Conservation (phyloP, 495 filamentous ascomycete genomes). For the Daldinia vernicosa region DNA sequence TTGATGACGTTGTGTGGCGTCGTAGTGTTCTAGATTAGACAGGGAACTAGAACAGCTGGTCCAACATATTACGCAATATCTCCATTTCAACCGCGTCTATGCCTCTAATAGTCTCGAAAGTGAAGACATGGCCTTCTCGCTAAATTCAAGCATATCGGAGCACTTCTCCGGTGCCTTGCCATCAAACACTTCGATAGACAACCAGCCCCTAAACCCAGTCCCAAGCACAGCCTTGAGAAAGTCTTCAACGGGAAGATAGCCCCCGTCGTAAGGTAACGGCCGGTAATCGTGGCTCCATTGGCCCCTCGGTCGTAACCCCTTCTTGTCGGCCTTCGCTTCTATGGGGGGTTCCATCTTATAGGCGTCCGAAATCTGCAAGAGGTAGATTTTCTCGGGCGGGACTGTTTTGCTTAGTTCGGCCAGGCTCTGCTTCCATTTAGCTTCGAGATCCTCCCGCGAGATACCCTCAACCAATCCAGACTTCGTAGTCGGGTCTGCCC, state of each 20-base stretch:
- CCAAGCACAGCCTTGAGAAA: conserved; percentile 71
- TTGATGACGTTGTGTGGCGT: neutral
- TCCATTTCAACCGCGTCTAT: conserved; percentile 19
- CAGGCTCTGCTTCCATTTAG: conserved; percentile 63
- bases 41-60: neutral
- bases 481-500: conserved; percentile 73
- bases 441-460: conserved; percentile 52
- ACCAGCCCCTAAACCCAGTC: conserved; percentile 78
- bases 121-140: conserved; percentile 66
- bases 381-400: conserved; percentile 75
- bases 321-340: conserved; percentile 50
- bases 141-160: conserved; percentile 65
- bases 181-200: conserved; percentile 83
- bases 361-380: conserved; percentile 83
- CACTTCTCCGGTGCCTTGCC: conserved; percentile 65
- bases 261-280: conserved; percentile 74
- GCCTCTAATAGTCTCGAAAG: conserved; percentile 63
- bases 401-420: conserved; percentile 63
- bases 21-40: neutral
- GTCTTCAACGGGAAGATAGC: conserved; percentile 75
- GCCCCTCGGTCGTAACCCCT: conserved; percentile 65
- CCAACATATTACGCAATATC: neutral
- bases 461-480: conserved; percentile 66
- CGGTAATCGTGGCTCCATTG: conserved; percentile 78
- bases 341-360: conserved; percentile 68